A percentile compares a stretch with the other conserved stretches of the same genome.
Evolutionary conservation across 106 monocot genomes (phyloP).

Genomic region (Ottelia alismoides): DNA sequence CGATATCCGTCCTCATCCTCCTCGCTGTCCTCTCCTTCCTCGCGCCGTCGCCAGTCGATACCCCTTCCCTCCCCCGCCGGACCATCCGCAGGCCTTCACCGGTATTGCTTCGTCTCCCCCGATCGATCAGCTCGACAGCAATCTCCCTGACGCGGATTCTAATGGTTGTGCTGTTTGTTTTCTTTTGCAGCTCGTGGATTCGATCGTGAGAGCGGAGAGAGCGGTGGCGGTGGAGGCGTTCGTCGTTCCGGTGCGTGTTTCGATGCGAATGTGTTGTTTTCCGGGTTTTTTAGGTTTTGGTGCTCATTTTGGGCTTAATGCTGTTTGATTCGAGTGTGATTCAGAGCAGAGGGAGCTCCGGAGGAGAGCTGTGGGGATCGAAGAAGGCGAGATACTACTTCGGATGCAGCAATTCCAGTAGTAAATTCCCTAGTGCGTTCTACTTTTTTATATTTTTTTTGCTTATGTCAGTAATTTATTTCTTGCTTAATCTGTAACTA

Average conservation of each 20-base stretch:
- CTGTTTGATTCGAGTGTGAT: too few relatives aligned
- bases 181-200: constrained; percentile 15
- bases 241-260: constrained; percentile 47
- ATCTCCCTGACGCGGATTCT: background rate
- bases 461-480: too few relatives aligned
- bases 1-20: constrained; percentile 25
- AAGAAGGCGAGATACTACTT: constrained; percentile 39
- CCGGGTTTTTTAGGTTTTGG: background rate
- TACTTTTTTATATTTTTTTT: too few relatives aligned
- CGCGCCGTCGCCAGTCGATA: constrained; percentile 31
- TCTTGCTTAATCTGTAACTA: too few relatives aligned
- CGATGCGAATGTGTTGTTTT: background rate
- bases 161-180: background rate
- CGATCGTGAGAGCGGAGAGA: constrained; percentile 5
- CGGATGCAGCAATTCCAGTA: constrained; percentile 75
- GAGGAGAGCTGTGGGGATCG: constrained; percentile 53
- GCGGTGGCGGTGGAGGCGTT: constrained; percentile 10
- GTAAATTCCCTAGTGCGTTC: constrained; percentile 56
- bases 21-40: constrained; percentile 37
- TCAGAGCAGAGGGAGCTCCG: constrained; percentile 31
- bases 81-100: background rate
- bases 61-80: constrained; percentile 7
- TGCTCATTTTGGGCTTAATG: background rate
- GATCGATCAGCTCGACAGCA: background rate
- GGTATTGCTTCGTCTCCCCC: background rate